phyloP scores from a whole-genome alignment of 73 alveolate species.

The Effrenium voratum region DNA sequence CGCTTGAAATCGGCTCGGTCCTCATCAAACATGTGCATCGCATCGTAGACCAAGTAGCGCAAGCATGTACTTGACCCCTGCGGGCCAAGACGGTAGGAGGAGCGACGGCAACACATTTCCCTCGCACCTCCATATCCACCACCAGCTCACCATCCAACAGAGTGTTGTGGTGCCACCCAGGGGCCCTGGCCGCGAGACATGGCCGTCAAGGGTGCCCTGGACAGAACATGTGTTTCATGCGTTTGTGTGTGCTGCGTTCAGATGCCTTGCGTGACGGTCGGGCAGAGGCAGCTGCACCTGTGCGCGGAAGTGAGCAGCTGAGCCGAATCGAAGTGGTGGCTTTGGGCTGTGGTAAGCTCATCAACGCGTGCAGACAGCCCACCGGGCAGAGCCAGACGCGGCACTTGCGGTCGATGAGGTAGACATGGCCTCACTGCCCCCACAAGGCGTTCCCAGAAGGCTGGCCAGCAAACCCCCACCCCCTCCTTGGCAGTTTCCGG shows the following conservation, averaged over 20 bases:
- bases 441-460: too few relatives aligned
- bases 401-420: slow-evolving; percentile 64
- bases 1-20: slow-evolving; percentile 1
- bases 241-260: too few relatives aligned
- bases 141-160: slow-evolving; percentile 83
- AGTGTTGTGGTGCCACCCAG: slow-evolving; percentile 92
- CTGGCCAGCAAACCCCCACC: too few relatives aligned
- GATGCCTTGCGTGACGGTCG: slow-evolving; percentile 4
- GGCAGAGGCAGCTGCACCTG: slow-evolving; percentile 73
- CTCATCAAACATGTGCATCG: slow-evolving; percentile 53
- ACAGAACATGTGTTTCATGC: too few relatives aligned
- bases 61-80: slow-evolving; percentile 55
- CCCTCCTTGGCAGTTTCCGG: too few relatives aligned
- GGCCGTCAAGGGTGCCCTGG: too few relatives aligned
- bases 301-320: not conserved
- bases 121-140: slow-evolving; percentile 33
- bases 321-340: not conserved
- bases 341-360: not conserved
- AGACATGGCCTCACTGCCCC: slow-evolving; percentile 88
- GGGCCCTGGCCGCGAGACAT: slow-evolving; percentile 9
- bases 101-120: not conserved
- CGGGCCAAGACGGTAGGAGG: not conserved
- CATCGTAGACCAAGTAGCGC: slow-evolving; percentile 86
- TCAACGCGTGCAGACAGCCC: not conserved
- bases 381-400: slow-evolving; percentile 74